These are phyloP conservation scores for Sparassis latifolia DNA, from an alignment of 1,284 basidiomycete genomes.

Conservation along the genomic window DNA sequence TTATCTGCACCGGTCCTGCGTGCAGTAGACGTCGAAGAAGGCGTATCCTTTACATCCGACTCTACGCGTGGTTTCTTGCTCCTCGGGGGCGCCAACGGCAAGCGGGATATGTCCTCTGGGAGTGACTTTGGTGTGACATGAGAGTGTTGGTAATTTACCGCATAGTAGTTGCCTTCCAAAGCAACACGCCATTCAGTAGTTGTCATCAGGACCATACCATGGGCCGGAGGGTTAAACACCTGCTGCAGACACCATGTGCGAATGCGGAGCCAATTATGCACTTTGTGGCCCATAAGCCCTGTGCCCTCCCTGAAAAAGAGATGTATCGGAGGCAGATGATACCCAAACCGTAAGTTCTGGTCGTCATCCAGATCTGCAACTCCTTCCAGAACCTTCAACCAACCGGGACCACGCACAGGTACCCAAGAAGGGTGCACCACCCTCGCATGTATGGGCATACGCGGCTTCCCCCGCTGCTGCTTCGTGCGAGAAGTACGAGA, in stretches of 20 bases:
- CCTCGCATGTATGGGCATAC: no score
- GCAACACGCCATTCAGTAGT: neutral
- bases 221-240: neutral
- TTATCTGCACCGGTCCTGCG: no score
- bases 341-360: no score
- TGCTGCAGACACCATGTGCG: neutral
- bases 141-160: neutral
- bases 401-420: no score
- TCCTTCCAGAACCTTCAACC: no score
- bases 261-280: conserved; percentile 1
- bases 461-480: no score
- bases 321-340: neutral
- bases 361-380: no score
- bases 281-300: neutral
- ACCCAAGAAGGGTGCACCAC: no score
- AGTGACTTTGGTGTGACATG: neutral
- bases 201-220: neutral
- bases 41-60: neutral
- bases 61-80: neutral
- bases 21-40: neutral
- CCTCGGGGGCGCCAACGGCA: neutral
- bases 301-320: neutral
- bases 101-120: neutral
- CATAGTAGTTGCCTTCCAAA: neutral
- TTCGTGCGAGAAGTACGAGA: no score